A percentile compares a stretch with the other conserved stretches of the same genome.
Evolutionary conservation across 2,329 filamentous ascomycete genomes (phyloP).

Genomic region (Lachnellula cervina): DNA sequence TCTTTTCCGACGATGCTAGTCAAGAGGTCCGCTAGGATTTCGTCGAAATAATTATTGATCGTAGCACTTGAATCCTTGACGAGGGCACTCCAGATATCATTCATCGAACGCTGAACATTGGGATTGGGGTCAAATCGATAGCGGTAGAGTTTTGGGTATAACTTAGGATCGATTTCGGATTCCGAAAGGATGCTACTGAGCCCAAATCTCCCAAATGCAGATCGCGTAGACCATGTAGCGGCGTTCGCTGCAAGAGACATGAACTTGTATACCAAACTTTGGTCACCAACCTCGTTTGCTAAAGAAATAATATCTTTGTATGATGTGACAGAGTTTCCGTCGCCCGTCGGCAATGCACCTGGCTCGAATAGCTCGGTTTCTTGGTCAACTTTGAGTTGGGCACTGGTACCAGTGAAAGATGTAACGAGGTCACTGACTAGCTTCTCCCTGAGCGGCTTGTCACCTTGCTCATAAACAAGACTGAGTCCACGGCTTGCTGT

Average conservation of each 20-base stretch:
- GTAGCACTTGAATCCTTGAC: constrained; percentile 79
- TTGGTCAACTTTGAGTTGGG: constrained; percentile 75
- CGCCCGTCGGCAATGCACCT: constrained; percentile 82
- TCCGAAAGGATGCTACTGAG: constrained; percentile 88
- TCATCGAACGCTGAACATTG: constrained; percentile 93
- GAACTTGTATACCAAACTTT: constrained; percentile 94
- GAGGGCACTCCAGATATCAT: constrained; percentile 94
- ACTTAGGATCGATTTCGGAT: constrained; percentile 81
- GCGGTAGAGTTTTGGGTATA: constrained; percentile 91
- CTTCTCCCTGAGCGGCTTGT: constrained; percentile 71
- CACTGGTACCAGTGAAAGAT: constrained; percentile 75
- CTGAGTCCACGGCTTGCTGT: constrained; percentile 86
- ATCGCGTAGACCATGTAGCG: constrained; percentile 94
- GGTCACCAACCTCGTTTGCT: constrained; percentile 94
- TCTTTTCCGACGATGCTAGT: constrained; percentile 83
- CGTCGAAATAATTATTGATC: constrained; percentile 77
- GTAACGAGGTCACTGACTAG: constrained; percentile 83
- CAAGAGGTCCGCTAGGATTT: constrained; percentile 82
- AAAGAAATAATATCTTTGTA: constrained; percentile 97
- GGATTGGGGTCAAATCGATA: constrained; percentile 94
- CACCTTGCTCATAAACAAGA: constrained; percentile 91
- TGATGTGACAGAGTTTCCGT: constrained; percentile 83
- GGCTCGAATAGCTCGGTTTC: constrained; percentile 93
- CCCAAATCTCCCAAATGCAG: constrained; percentile 90
- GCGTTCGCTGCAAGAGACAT: constrained; percentile 97